Evolutionary conservation across 345 rosid genomes (phyloP).

Genomic region (Brassica juncea): DNA sequence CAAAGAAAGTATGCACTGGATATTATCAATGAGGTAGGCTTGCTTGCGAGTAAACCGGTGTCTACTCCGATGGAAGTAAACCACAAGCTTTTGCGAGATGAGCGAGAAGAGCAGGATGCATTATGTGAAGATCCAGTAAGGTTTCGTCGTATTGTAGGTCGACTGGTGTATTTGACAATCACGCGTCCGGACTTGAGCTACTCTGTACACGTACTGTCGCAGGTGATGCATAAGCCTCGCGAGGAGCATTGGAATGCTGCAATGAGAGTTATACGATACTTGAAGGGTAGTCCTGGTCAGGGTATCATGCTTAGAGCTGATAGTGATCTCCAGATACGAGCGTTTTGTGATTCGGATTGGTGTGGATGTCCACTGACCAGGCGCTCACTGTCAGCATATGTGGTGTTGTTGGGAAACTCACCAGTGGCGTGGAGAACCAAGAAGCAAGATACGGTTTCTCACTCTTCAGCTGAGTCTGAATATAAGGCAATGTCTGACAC

Average conservation of each 20-base stretch:
- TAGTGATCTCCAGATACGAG: background rate
- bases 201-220: too few species aligned
- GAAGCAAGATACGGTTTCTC: background rate
- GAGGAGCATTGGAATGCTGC: background rate
- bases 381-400: background rate
- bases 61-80: too few species aligned
- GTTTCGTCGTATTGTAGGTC: too few species aligned
- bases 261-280: background rate
- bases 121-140: too few species aligned
- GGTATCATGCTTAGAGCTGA: background rate
- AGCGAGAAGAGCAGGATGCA: too few species aligned
- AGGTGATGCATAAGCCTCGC: too few species aligned
- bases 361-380: background rate
- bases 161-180: too few species aligned
- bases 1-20: too few species aligned
- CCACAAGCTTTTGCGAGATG: too few species aligned
- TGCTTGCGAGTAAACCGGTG: too few species aligned
- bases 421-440: background rate
- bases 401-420: background rate
- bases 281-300: background rate
- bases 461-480: background rate
- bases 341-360: background rate
- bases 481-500: background rate
- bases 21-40: too few species aligned
- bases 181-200: too few species aligned